Evolutionary conservation across 2,329 filamentous ascomycete genomes (phyloP).

Genomic region (Colletotrichum musae): DNA sequence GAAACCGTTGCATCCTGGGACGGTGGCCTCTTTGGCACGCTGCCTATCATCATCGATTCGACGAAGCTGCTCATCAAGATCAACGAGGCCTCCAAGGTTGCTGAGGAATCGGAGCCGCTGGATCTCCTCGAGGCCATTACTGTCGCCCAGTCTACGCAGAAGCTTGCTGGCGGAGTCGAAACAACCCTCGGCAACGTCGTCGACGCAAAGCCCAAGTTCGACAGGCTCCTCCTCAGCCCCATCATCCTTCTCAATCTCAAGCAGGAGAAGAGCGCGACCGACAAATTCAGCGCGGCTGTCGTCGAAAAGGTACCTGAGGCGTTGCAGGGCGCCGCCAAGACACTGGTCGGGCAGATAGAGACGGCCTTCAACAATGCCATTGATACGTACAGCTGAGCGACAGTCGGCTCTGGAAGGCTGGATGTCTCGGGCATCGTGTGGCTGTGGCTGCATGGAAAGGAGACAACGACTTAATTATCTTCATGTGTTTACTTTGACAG

Average conservation of each 20-base stretch:
- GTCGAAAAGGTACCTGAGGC: constrained; percentile 56
- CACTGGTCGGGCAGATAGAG: constrained; percentile 55
- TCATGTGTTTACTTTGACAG: not conserved
- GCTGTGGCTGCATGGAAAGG: too few species aligned
- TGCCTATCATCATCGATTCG: constrained; percentile 58
- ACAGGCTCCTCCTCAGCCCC: constrained; percentile 57
- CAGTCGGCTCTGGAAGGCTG: not conserved
- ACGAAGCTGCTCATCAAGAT: constrained; percentile 56
- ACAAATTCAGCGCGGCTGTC: constrained; percentile 54
- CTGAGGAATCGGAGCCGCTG: constrained; percentile 55
- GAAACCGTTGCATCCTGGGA: constrained; percentile 53
- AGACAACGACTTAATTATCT: too few species aligned
- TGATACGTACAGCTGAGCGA: constrained; percentile 45
- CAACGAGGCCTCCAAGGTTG: constrained; percentile 54
- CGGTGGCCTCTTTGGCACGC: constrained; percentile 54
- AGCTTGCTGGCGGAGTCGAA: constrained; percentile 56
- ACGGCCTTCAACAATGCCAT: constrained; percentile 56
- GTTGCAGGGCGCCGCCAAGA: constrained; percentile 50
- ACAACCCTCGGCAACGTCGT: constrained; percentile 56
- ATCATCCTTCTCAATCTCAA: constrained; percentile 60
- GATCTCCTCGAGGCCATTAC: constrained; percentile 54
- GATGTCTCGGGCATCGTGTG: too few species aligned
- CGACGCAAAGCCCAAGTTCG: constrained; percentile 59
- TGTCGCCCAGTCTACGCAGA: constrained; percentile 54
- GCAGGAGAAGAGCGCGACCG: constrained; percentile 56